phyloP scores from a whole-genome alignment of 106 monocot species.

The Apostasia shenzhenica region DNA sequence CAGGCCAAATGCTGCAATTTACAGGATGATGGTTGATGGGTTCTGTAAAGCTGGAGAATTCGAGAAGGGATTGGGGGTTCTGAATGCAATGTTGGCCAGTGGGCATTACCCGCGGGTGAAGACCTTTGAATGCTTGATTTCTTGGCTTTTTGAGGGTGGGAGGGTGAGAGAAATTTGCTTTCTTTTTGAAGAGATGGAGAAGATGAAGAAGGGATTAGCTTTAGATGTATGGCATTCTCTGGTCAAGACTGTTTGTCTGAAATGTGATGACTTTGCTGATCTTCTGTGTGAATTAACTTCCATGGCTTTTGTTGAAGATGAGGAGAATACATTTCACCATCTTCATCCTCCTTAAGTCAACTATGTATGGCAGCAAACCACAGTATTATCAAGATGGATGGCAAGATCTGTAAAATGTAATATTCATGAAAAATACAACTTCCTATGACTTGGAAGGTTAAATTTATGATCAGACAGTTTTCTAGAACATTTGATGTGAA shows the following conservation, averaged over 20 bases:
- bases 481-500: too few relatives aligned
- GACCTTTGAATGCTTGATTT: slow-evolving; percentile 46
- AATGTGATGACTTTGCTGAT: slow-evolving; percentile 3
- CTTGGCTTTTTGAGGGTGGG: slow-evolving; percentile 40
- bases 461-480: too few relatives aligned
- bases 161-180: slow-evolving; percentile 52
- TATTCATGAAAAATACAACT: too few relatives aligned
- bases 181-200: slow-evolving; percentile 74
- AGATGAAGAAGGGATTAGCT: slow-evolving; percentile 37
- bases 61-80: slow-evolving; percentile 51
- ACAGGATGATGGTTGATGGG: slow-evolving; percentile 75
- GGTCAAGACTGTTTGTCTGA: slow-evolving; percentile 14
- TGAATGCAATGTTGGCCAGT: slow-evolving; percentile 57
- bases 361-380: too few relatives aligned
- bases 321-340: not conserved
- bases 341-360: too few relatives aligned
- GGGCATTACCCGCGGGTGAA: slow-evolving; percentile 56
- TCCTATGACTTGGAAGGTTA: too few relatives aligned
- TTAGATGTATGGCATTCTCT: slow-evolving; percentile 42
- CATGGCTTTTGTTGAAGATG: not conserved
- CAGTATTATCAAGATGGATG: too few relatives aligned
- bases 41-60: slow-evolving; percentile 55
- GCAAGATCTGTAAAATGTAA: too few relatives aligned
- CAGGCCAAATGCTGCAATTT: slow-evolving; percentile 50
- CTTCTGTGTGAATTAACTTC: slow-evolving; percentile 16